Base-by-base conservation (phyloP, 805 yeast species). In the Ogataea corticis region DNA sequence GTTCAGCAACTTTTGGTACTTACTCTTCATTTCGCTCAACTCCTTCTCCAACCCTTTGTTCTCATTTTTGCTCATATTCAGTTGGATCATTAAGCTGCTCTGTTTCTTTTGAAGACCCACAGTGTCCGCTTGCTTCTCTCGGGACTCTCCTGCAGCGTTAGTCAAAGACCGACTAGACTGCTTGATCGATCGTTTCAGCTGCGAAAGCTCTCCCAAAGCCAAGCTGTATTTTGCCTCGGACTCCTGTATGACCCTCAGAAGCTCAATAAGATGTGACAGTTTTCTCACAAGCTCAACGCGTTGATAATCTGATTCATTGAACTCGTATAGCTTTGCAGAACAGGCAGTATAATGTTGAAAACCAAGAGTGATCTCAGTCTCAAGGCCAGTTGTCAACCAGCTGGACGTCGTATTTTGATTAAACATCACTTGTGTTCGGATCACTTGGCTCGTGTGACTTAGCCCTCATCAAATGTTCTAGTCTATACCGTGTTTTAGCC, bases 21-120 rank as follows among this genome's bases (percentile, higher is more conserved):
- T 45, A 9, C 25, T 3, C 33, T 42, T 47, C 28, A 50, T 28
- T 9, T 54, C 54, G 23, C 13, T 41, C 28, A 45, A 19, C 12
- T 33, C 28, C 21, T 45, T 54, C 15, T 47, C 54, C 21, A 52
- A 36, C 9, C 43, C 43, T 29, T 37, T 49, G 33, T 44, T 44
- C 10, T 54, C 55, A 31, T 39, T 50, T 25, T 48, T 44, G 10
- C 34, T 12, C 42, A 54, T 45, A 29, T 47, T 51, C 23, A 45
- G 34, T 16, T 51, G 48, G 2, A 47, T 44, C 10, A 44, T 15
- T 12, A 54, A 25, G 29, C 46, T 52, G 21, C 43, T 49, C 16
- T 45, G 50, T 33, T 53, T 54, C 41, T 40, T 46, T 13, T 51
- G 54, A 19, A 41, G 41, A 27, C 13, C 4, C 16, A 14, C 19